A percentile compares a stretch with the other conserved stretches of the same genome.
These are phyloP conservation scores for Epicoccum nigrum DNA, from an alignment of 2,329 filamentous ascomycete species.

Conservation along the genomic window DNA sequence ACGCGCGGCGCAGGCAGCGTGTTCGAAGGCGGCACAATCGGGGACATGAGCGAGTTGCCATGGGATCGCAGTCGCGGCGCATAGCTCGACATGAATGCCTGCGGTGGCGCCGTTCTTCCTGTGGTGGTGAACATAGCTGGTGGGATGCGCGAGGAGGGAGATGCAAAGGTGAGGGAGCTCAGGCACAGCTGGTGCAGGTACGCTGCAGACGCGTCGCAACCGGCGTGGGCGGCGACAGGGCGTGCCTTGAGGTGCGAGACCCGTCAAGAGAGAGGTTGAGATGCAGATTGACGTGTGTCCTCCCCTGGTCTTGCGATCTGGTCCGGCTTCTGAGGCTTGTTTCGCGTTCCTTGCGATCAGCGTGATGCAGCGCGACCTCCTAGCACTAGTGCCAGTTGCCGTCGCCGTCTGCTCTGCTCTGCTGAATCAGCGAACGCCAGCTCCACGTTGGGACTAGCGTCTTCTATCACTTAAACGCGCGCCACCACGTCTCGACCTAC, in stretches of 20 bases:
- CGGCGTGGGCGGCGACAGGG: constrained; percentile 1
- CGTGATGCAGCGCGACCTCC: constrained; percentile 30
- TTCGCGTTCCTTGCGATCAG: constrained; percentile 34
- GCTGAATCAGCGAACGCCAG: constrained; percentile 27
- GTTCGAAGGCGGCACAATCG: constrained; percentile 74
- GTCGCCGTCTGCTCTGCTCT: too few species aligned
- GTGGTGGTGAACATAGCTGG: constrained; percentile 49
- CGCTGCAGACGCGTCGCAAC: constrained; percentile 41
- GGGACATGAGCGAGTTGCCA: constrained; percentile 88
- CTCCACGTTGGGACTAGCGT: not conserved
- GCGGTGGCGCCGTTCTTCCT: constrained; percentile 63
- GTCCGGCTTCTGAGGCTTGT: constrained; percentile 22
- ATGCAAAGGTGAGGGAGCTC: constrained; percentile 37
- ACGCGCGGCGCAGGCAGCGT: constrained; percentile 75
- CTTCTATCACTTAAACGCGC: too few species aligned
- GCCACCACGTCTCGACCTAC: too few species aligned
- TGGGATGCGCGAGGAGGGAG: constrained; percentile 28
- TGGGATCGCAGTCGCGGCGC: constrained; percentile 88
- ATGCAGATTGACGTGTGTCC: constrained; percentile 10
- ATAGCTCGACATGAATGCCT: constrained; percentile 90
- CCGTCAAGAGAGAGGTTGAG: constrained; percentile 1
- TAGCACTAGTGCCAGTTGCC: too few species aligned
- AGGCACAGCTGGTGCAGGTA: constrained; percentile 36
- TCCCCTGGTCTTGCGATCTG: constrained; percentile 15
- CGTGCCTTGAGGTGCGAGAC: constrained; percentile 5